A percentile compares a stretch with the other conserved stretches of the same genome.
Conservation (phyloP, 352 stramenopile species). For the Phytophthora foliorum region DNA sequence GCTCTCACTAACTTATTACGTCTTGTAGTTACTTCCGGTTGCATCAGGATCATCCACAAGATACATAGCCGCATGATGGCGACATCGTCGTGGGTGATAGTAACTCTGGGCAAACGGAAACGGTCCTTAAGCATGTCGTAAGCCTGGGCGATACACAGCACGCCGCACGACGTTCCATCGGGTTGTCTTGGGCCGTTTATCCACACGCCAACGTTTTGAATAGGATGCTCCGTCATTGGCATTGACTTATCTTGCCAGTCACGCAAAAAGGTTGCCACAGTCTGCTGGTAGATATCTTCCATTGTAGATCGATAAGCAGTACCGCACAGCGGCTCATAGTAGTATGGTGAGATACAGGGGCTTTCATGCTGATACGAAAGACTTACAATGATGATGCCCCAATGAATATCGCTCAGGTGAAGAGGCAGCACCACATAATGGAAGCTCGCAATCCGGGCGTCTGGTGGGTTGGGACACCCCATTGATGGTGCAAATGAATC, state of each 20-base stretch:
- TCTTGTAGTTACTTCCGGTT: too few relatives aligned
- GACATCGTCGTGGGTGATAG: background rate
- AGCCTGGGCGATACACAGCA: conserved; percentile 4
- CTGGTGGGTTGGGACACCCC: background rate
- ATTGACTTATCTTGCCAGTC: background rate
- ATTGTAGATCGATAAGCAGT: background rate
- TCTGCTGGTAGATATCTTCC: background rate
- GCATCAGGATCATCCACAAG: too few relatives aligned
- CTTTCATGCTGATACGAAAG: background rate
- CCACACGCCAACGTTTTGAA: background rate
- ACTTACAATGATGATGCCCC: conserved; percentile 2
- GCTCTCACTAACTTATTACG: too few relatives aligned
- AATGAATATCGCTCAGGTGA: conserved; percentile 11
- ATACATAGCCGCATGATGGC: too few relatives aligned
- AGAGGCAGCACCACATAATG: conserved; percentile 2
- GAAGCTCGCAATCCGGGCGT: background rate
- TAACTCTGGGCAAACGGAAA: background rate
- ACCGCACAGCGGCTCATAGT: conserved; percentile 4
- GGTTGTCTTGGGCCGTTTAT: background rate
- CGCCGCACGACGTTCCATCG: conserved; percentile 1
- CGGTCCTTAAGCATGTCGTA: background rate
- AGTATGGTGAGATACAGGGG: background rate
- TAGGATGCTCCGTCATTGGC: background rate
- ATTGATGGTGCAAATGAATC: background rate
- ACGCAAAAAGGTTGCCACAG: background rate